A percentile compares a stretch with the other conserved stretches of the same genome.
Conservation (phyloP, 164 flowering plant species). For the Kingdonia uniflora region DNA sequence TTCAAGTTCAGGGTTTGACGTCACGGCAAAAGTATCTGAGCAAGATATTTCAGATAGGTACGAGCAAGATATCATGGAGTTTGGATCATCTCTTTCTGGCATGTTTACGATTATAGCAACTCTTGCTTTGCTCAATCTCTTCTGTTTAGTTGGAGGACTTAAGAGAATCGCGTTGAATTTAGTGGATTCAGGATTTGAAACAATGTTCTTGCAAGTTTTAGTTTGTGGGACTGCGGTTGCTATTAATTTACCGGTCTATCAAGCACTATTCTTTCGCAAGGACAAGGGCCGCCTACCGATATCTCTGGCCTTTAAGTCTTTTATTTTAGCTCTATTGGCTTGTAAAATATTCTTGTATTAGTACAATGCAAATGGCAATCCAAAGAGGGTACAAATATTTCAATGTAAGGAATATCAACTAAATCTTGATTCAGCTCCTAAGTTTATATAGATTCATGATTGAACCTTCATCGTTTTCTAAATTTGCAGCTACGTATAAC, state of each 20-base stretch:
- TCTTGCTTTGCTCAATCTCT: slow-evolving; percentile 45
- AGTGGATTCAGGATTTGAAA: not conserved
- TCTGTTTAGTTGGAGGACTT: slow-evolving; percentile 27
- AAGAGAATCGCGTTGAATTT: slow-evolving; percentile 10
- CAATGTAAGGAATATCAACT: no score
- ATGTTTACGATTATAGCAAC: slow-evolving; percentile 47
- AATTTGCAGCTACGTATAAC: no score
- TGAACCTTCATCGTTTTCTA: no score
- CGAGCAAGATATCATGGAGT: slow-evolving; percentile 50
- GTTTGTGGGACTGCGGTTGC: slow-evolving; percentile 33
- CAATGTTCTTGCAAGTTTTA: slow-evolving; percentile 32
- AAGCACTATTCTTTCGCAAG: slow-evolving; percentile 49
- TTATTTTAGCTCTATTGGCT: slow-evolving; percentile 24
- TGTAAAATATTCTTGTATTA: slow-evolving; percentile 13
- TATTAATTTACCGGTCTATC: slow-evolving; percentile 46
- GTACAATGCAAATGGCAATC: no score
- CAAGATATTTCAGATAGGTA: slow-evolving; percentile 39
- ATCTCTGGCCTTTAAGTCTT: slow-evolving; percentile 32
- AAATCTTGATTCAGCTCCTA: no score
- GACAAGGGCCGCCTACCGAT: slow-evolving; percentile 59
- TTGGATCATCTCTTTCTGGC: slow-evolving; percentile 35
- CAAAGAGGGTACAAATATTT: no score
- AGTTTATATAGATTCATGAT: no score
- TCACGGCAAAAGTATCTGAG: slow-evolving; percentile 47
- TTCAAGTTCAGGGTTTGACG: slow-evolving; percentile 26